Evolutionary conservation across 169 alveolate species (phyloP).

Genomic region (Plasmodium sp.): DNA sequence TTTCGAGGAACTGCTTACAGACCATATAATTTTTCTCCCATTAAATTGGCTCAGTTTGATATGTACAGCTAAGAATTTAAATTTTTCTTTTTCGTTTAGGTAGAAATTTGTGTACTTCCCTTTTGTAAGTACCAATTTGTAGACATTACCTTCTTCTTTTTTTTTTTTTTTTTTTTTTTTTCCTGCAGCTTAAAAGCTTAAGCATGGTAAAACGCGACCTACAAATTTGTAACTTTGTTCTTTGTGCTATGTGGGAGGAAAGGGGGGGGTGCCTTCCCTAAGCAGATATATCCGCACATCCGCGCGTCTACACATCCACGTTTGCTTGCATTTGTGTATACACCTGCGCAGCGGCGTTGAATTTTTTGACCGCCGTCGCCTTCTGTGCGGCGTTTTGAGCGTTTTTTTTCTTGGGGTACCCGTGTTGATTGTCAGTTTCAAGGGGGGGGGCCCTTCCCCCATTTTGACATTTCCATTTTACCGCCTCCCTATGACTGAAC

Average conservation of each 20-base stretch:
- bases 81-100: background rate
- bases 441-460: background rate
- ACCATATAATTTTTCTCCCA: background rate
- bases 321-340: background rate
- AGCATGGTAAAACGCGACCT: background rate
- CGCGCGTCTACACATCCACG: background rate
- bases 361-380: background rate
- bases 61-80: background rate
- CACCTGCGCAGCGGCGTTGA: background rate
- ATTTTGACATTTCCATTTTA: background rate
- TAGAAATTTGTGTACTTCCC: slow-evolving; percentile 8
- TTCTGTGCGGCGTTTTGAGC: background rate
- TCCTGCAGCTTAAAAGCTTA: background rate
- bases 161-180: slow-evolving; percentile 10
- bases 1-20: background rate
- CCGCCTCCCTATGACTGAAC: background rate
- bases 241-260: background rate
- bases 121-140: slow-evolving; percentile 3
- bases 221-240: background rate
- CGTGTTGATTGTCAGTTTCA: background rate
- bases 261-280: background rate
- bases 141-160: slow-evolving; percentile 3
- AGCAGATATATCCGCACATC: background rate
- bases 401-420: background rate
- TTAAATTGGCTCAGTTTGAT: background rate